These are phyloP conservation scores for Calonectria henricotiae DNA, from an alignment of 2,329 filamentous ascomycete species.

Conservation along the genomic window DNA sequence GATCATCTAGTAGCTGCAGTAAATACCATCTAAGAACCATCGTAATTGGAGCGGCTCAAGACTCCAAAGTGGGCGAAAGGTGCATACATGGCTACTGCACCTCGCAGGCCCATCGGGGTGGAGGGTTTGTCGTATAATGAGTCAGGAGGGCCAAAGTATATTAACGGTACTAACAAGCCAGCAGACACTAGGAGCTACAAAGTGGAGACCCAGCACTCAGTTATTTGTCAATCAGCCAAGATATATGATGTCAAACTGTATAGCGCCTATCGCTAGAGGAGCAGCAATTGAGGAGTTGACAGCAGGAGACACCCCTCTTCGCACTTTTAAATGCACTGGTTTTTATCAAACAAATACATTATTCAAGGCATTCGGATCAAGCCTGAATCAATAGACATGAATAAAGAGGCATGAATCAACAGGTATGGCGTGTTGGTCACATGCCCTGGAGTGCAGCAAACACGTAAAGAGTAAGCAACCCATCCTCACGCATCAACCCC, in stretches of 20 bases:
- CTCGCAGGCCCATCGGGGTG: not conserved
- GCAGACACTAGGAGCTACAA: not conserved
- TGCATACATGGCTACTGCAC: not conserved
- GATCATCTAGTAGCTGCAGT: constrained; percentile 4
- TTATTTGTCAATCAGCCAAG: not conserved
- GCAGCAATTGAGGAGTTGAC: no score
- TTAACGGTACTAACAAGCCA: not conserved
- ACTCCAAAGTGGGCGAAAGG: not conserved
- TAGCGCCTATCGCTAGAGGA: not conserved
- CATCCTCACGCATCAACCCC: not conserved
- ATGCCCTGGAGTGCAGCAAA: not conserved
- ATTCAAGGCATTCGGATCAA: no score
- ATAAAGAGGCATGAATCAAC: no score
- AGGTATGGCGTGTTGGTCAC: no score
- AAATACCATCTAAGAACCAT: no score
- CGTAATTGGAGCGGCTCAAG: constrained; percentile 10
- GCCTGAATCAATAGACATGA: no score
- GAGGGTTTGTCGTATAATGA: not conserved
- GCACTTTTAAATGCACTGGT: no score
- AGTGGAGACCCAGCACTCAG: not conserved
- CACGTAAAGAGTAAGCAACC: not conserved
- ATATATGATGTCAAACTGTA: not conserved
- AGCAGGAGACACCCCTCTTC: no score
- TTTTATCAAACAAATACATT: no score
- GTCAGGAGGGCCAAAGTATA: not conserved